These are phyloP conservation scores for Lodderomyces pseudojiufengensis DNA, from an alignment of 1,139 yeast genomes.

Conservation along the genomic window DNA sequence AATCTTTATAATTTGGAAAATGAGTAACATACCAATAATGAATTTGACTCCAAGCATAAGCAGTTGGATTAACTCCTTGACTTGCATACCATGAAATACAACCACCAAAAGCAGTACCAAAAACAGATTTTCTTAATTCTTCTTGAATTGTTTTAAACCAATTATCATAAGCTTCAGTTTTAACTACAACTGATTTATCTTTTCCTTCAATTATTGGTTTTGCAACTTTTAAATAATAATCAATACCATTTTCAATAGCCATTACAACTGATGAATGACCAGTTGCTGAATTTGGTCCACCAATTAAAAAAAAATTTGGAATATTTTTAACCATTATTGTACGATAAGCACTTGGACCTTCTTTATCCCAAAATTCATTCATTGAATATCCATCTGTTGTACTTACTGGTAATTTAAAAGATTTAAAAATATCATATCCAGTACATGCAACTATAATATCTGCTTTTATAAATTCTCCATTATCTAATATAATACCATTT, in stretches of 20 bases:
- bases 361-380: slow-evolving; percentile 24
- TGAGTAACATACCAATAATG: slow-evolving; percentile 29
- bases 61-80: slow-evolving; percentile 28
- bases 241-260: slow-evolving; percentile 38
- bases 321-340: slow-evolving; percentile 31
- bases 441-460: slow-evolving; percentile 46
- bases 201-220: slow-evolving; percentile 29
- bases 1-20: slow-evolving; percentile 28
- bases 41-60: slow-evolving; percentile 40
- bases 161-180: slow-evolving; percentile 29
- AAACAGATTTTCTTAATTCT: slow-evolving; percentile 28
- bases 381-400: slow-evolving; percentile 29
- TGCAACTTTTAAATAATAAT: slow-evolving; percentile 24
- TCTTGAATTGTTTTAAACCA: slow-evolving; percentile 33
- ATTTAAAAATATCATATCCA: slow-evolving; percentile 30
- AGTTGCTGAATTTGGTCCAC: slow-evolving; percentile 44
- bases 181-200: slow-evolving; percentile 29
- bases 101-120: slow-evolving; percentile 42
- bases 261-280: slow-evolving; percentile 44
- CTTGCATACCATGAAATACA: slow-evolving; percentile 41
- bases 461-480: slow-evolving; percentile 29
- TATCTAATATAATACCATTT: slow-evolving; percentile 27
- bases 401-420: slow-evolving; percentile 20
- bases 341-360: slow-evolving; percentile 36
- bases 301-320: slow-evolving; percentile 37